Evolutionary conservation across 768 basidiomycete species (phyloP).

Genomic region (Kwoniella botswanensis): DNA sequence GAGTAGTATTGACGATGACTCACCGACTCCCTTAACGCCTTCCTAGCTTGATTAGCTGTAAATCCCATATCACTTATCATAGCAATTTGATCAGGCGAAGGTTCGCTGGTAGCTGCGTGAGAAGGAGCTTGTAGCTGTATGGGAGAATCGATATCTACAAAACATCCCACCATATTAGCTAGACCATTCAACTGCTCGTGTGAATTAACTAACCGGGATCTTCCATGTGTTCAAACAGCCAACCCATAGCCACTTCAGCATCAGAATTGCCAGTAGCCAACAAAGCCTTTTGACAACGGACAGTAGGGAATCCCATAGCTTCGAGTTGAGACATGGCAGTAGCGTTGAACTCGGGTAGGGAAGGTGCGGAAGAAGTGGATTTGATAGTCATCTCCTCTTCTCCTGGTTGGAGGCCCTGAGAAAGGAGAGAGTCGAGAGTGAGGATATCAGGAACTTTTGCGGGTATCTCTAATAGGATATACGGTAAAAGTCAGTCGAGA

Average conservation of each 20-base stretch:
- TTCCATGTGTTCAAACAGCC: constrained; percentile 94
- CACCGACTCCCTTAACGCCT: constrained; percentile 86
- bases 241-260: constrained; percentile 87
- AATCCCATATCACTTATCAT: constrained; percentile 94
- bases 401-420: constrained; percentile 70
- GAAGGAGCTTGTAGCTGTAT: constrained; percentile 59
- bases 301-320: constrained; percentile 85
- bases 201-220: constrained; percentile 70
- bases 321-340: constrained; percentile 76
- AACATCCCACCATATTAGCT: not conserved
- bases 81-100: constrained; percentile 70
- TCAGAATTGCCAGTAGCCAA: constrained; percentile 77
- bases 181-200: no score
- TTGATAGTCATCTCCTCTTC: constrained; percentile 72
- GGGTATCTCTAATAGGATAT: constrained; percentile 89
- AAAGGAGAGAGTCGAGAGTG: constrained; percentile 69
- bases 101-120: constrained; percentile 62
- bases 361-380: constrained; percentile 46
- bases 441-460: constrained; percentile 73
- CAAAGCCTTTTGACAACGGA: constrained; percentile 87
- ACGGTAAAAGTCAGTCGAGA: no score
- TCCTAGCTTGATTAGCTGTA: constrained; percentile 76
- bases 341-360: constrained; percentile 72
- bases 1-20: constrained; percentile 46
- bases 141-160: constrained; percentile 82